Evolutionary conservation across 768 basidiomycete species (phyloP).

Genomic region (Leucosporidium yakuticum): DNA sequence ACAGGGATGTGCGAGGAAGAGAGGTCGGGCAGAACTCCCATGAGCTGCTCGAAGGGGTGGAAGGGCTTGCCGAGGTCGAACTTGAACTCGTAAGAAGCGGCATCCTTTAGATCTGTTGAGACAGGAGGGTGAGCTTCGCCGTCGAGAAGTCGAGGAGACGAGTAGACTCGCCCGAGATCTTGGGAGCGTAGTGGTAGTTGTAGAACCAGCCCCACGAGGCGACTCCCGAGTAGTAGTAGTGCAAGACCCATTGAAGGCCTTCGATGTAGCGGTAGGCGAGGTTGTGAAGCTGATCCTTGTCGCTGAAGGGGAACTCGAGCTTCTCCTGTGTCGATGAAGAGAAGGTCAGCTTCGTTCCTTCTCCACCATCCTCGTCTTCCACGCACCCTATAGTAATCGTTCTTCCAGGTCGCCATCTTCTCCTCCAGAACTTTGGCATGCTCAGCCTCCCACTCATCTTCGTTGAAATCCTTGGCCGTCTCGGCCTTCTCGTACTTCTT

Average conservation of each 20-base stretch:
- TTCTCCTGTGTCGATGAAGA: slow-evolving; percentile 58
- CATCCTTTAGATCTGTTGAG: slow-evolving; percentile 52
- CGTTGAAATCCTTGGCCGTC: slow-evolving; percentile 58
- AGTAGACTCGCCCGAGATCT: slow-evolving; percentile 70
- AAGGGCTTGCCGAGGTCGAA: slow-evolving; percentile 87
- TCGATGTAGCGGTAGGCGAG: slow-evolving; percentile 79
- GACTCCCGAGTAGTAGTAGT: slow-evolving; percentile 96
- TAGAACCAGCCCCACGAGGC: slow-evolving; percentile 99
- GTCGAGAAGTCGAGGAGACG: neutral
- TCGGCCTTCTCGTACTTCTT: slow-evolving; percentile 82
- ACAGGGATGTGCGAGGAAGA: slow-evolving; percentile 79
- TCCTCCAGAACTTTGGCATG: slow-evolving; percentile 64
- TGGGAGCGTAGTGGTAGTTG: slow-evolving; percentile 92
- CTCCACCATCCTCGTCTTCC: neutral
- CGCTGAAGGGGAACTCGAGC: slow-evolving; percentile 68
- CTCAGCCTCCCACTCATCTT: slow-evolving; percentile 66
- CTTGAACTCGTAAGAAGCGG: slow-evolving; percentile 73
- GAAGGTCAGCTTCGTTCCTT: neutral
- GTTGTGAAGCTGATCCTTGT: slow-evolving; percentile 58
- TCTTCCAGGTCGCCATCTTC: slow-evolving; percentile 91
- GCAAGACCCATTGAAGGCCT: slow-evolving; percentile 98
- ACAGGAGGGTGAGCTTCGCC: neutral
- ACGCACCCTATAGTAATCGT: slow-evolving; percentile 74
- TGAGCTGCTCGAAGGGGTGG: slow-evolving; percentile 87
- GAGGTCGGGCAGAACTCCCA: slow-evolving; percentile 92